A percentile compares a stretch with the other conserved stretches of the same genome.
Evolutionary conservation across 148 eudicot genomes (phyloP).

Genomic region (Chenopodium formosanum): DNA sequence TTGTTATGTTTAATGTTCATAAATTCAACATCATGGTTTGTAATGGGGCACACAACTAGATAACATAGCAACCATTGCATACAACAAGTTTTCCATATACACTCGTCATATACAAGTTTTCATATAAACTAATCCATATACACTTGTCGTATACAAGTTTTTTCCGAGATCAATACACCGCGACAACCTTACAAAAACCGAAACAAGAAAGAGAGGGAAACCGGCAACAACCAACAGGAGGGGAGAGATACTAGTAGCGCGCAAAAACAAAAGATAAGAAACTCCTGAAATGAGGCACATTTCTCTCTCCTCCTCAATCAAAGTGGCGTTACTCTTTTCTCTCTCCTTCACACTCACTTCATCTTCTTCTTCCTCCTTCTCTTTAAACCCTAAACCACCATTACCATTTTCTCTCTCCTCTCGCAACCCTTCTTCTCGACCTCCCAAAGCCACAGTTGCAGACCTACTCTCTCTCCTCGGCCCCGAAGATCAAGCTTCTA

Average conservation of each 20-base stretch:
- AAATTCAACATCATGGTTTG: too few relatives aligned
- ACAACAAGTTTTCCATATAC: too few relatives aligned
- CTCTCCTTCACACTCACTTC: slow-evolving; percentile 16
- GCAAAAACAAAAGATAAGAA: background rate
- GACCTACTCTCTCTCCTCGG: slow-evolving; percentile 79
- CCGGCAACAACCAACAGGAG: too few relatives aligned
- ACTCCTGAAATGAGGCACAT: background rate
- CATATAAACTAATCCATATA: too few relatives aligned
- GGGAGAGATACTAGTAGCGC: too few relatives aligned
- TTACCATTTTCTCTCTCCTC: slow-evolving; percentile 19
- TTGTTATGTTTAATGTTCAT: too few relatives aligned
- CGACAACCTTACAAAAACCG: too few relatives aligned
- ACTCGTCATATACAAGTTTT: too few relatives aligned
- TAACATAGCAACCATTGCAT: too few relatives aligned
- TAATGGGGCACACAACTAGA: too few relatives aligned
- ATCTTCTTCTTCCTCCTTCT: slow-evolving; percentile 34
- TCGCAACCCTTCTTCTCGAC: slow-evolving; percentile 2
- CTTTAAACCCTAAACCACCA: slow-evolving; percentile 19
- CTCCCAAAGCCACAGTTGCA: slow-evolving; percentile 55
- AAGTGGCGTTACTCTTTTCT: slow-evolving; percentile 54
- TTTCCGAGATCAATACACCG: too few relatives aligned
- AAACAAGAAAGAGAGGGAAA: background rate
- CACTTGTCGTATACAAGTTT: too few relatives aligned
- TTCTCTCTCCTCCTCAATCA: slow-evolving; percentile 31
- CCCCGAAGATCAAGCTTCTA: slow-evolving; percentile 45